Base-by-base conservation (phyloP, 1,284 basidiomycete genomes). In the Retiboletus flavoniger region DNA sequence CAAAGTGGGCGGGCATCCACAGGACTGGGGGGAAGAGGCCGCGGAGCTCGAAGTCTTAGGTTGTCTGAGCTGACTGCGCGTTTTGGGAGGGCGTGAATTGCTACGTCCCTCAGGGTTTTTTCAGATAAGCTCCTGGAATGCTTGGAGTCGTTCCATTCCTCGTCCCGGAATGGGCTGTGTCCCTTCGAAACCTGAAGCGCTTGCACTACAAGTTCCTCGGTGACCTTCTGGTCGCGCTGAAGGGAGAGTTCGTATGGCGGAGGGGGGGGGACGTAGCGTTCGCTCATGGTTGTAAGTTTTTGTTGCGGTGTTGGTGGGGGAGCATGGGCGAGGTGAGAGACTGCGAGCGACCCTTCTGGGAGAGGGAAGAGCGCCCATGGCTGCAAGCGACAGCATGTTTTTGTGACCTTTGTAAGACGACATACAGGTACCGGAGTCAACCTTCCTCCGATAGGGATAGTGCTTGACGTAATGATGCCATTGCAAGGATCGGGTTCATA, bases 201-300 rank as follows among this genome's bases (percentile, higher is more conserved):
- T 26, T 79, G 70, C 10, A 78, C 28, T 31, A 7, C 16, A n/a
- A 35, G 26, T 7, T 76, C 77, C 34, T 70, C 68, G 2, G 74
- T 65, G 41, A 78, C 71, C 66, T 85, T 87, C 43, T 72, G 76
- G 66, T 87, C 81, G 41, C 78, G 80, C 55, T 78, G 75, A 47
- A 82, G 73, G 61, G 74, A 81, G 71, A 57, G 72, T 70, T 74
- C 80, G 75, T 72, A 87, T 60, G 73, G 78, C 63, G 70, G 78
- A 38, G 74, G 77, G 26, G 75, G 75, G 14, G 63, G 67, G 31
- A 66, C 55, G 60, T 56, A 72, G 50, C 39, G 69, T 56, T 65
- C 62, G 55, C 54, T 64, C 68, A 69, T 69, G 54, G 44, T 54
- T 32, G 45, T 3, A 29, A 10, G 47, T 50, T 17, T 10, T 34